Evolutionary conservation across 768 basidiomycete genomes (phyloP), one percentile per base, ranked within the genome.

Genomic region (Serpula lacrymans): DNA sequence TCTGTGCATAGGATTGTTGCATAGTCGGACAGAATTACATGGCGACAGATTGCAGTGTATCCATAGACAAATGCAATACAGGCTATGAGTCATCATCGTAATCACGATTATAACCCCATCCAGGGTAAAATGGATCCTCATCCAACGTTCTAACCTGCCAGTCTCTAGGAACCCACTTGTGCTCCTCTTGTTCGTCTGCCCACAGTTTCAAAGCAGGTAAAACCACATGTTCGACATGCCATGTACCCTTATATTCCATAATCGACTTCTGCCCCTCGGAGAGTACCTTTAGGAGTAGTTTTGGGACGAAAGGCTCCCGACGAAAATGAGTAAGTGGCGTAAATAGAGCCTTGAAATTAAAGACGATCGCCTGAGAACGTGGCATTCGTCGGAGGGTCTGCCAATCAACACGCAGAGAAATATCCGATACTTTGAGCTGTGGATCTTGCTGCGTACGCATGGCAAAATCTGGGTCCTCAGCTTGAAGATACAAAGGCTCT

Each of bases 341-440:
- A 53, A 78, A 78, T 18, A 78, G 54, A 8, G 72, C 67, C 46
- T 74, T 77, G 54, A 69, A 77, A 49, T 75, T 76, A 59, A 78
- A 77, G 6, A 72, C 60, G 18, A 78, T 72, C 0, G 72, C 70
- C 9, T 57, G 57, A 5, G 75, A 74, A 39, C 55, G 54, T 10
- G 77, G 75, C 30, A 77, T 51, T 23, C 73, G 66, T 13, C 74
- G 65, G 23, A 78, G 51, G 6, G 74, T 77, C 49, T 78, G 77
- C 75, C 75, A 77, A 42, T 77, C 74, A 14, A 78, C 72, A 11
- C 75, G 69, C 29, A 78, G 46, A 46, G 65, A 55, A 18, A 77
- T 59, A 37, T 73, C 61, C 20, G 70, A 64, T 27, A 70, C 36
- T 2, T 55, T 36, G 12, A 78, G 54, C 21, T 67, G 48, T 2